A percentile compares a stretch with the other conserved stretches of the same genome.
These are phyloP conservation scores for Populus ilicifolia DNA, from an alignment of 345 rosid species.

Conservation along the genomic window DNA sequence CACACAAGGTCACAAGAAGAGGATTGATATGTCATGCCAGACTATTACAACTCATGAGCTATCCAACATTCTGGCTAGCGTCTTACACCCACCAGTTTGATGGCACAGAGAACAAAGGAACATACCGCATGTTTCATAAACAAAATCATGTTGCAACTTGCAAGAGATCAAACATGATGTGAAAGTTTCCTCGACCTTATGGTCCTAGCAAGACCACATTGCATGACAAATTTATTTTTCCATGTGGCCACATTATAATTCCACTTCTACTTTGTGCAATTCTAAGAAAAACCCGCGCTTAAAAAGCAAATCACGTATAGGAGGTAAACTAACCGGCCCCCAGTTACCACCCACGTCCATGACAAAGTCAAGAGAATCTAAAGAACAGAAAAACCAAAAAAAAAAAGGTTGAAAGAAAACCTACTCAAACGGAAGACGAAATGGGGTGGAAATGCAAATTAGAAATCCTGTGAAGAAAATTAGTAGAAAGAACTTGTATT, in stretches of 20 bases:
- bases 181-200: constrained; percentile 11
- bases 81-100: background rate
- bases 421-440: background rate
- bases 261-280: background rate
- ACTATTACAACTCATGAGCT: background rate
- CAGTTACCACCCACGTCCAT: background rate
- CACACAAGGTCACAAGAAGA: background rate
- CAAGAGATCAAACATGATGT: background rate
- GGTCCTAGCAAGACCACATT: constrained; percentile 4
- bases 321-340: background rate
- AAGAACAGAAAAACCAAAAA: background rate
- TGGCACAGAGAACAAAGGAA: background rate
- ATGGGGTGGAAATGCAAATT: background rate
- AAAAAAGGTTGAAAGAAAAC: background rate
- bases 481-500: background rate
- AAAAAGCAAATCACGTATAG: background rate
- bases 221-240: constrained; percentile 4
- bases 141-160: background rate
- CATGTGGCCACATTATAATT: background rate
- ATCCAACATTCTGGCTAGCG: background rate
- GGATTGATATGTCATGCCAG: background rate
- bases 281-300: background rate
- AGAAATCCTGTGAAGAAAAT: background rate
- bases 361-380: background rate
- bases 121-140: background rate